These are phyloP conservation scores for Phytophthora pisi DNA, from an alignment of 352 stramenopile species.

Conservation along the genomic window DNA sequence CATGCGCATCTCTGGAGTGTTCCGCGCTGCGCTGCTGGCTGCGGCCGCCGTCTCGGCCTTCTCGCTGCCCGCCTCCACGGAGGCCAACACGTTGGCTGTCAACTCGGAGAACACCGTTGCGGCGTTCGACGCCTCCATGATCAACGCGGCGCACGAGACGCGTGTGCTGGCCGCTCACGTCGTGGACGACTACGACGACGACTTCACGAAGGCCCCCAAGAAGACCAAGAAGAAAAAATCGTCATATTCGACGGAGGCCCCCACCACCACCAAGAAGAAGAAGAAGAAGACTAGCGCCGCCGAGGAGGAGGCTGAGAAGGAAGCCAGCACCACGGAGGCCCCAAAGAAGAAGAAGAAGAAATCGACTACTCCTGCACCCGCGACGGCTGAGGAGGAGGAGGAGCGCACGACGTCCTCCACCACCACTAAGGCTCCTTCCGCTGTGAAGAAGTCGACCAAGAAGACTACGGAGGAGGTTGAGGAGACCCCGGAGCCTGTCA, in stretches of 20 bases:
- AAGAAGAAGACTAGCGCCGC: not conserved
- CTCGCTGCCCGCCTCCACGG: constrained; percentile 26
- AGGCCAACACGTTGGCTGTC: constrained; percentile 25
- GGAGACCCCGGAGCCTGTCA: constrained; percentile 17
- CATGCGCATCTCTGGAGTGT: constrained; percentile 67
- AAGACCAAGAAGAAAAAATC: constrained; percentile 52
- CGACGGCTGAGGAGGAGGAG: constrained; percentile 11
- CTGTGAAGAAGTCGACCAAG: constrained; percentile 19
- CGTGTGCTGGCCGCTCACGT: constrained; percentile 36
- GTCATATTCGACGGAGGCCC: not conserved
- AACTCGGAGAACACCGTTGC: constrained; percentile 25
- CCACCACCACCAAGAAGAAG: constrained; percentile 3
- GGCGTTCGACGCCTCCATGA: constrained; percentile 31
- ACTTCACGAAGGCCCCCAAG: constrained; percentile 25
- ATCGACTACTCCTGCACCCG: not conserved
- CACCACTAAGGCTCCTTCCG: constrained; percentile 7
- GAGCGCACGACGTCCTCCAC: not conserved
- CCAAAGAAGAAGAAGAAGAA: constrained; percentile 12
- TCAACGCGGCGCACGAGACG: constrained; percentile 33
- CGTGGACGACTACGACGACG: constrained; percentile 24
- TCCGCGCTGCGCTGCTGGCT: constrained; percentile 60
- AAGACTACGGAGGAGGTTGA: constrained; percentile 7
- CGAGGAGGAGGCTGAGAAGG: constrained; percentile 6
- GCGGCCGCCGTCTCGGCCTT: constrained; percentile 51
- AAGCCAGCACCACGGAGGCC: not conserved